Evolutionary conservation across 176 grass and related monocot genomes (phyloP), one percentile per base, ranked within the genome.

Genomic region (Carex pumila): DNA sequence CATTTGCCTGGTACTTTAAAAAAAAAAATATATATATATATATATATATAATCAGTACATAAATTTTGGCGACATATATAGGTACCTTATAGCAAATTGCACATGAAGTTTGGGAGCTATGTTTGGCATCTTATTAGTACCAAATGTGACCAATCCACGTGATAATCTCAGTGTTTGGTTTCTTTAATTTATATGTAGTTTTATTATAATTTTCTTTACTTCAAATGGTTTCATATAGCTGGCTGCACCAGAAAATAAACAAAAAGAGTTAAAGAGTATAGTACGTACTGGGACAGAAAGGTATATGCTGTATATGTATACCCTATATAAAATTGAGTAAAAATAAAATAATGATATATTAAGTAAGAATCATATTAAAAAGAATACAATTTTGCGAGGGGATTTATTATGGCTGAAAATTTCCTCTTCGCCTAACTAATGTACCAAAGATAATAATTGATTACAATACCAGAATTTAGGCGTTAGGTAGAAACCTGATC

Each of bases 381-480:
- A 59, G 18, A n/a, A 1, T 18, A 59, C n/a, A 59, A 19, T 18
- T 18, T 19, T 71, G 7, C 0, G 7, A 21, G 37, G 34, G 36
- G 39, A 71, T 71, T 41, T 43, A 41, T 8, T 71, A 71, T 5
- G 15, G 67, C 15, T 43, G 36, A 39, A 39, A 70, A 70, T n/a
- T 70, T 18, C 34, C 68, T 34, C 17, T 34, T 71, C 34, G n/a
- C 2, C 14, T 45, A 45, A 47, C 43, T 7, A 71, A 19, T 71
- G 36, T 41, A 49, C 69, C 37, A 49, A 25, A 47, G 47, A 37
- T 4, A 72, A 52, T 49, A 5, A 73, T 6, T 25, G 43, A 25
- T 1, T 50, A 10, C 43, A 25, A 21, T 52, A 52, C 72, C 72
- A 76, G 72, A 76, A 76, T 76, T 76, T 76, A 76, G 72, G 49